Evolutionary conservation across 1,284 basidiomycete genomes (phyloP).

Genomic region (Takashimella tepidaria): DNA sequence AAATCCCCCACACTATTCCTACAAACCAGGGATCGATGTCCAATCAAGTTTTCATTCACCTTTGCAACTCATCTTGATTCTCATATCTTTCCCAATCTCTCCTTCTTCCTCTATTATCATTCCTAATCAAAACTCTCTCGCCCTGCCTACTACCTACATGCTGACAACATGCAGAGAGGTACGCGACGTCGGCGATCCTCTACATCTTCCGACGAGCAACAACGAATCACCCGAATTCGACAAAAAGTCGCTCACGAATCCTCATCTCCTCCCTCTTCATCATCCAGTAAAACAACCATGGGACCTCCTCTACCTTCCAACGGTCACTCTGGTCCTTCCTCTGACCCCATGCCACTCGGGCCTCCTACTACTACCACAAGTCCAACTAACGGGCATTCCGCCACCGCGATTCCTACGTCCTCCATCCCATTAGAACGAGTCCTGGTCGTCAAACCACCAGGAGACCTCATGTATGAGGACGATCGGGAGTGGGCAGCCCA

Average conservation of each 20-base stretch:
- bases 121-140: neutral
- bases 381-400: neutral
- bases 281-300: slow-evolving; percentile 4
- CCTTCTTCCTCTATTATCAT: neutral
- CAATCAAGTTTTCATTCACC: too few relatives aligned
- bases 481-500: slow-evolving; percentile 33
- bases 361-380: slow-evolving; percentile 5
- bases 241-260: neutral
- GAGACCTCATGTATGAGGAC: slow-evolving; percentile 38
- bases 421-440: neutral
- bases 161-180: slow-evolving; percentile 16
- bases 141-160: neutral
- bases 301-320: neutral
- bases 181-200: neutral
- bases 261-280: too few relatives aligned
- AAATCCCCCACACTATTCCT: too few relatives aligned
- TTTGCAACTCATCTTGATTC: too few relatives aligned
- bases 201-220: neutral
- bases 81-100: too few relatives aligned
- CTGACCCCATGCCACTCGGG: slow-evolving; percentile 14
- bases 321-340: neutral
- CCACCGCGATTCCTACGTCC: too few relatives aligned
- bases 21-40: too few relatives aligned
- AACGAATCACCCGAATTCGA: neutral
- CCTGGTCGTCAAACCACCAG: neutral